Evolutionary conservation across 2,329 filamentous ascomycete species (phyloP).

Genomic region (Botrytis deweyae): DNA sequence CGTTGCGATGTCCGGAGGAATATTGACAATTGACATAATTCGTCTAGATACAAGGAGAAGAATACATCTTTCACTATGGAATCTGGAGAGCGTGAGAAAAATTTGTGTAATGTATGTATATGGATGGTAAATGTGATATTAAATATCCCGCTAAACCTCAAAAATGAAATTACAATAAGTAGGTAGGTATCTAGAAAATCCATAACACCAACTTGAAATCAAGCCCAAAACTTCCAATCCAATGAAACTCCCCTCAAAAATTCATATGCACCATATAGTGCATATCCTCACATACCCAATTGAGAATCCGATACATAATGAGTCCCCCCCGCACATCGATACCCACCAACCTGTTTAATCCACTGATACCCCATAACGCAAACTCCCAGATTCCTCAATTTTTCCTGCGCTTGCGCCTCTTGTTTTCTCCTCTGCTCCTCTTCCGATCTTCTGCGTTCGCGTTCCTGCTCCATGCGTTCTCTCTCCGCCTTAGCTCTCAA

Average conservation of each 20-base stretch:
- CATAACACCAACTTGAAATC: neutral
- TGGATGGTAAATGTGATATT: neutral
- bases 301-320: slow-evolving; percentile 53
- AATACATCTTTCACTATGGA: neutral
- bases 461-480: slow-evolving; percentile 36
- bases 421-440: slow-evolving; percentile 44
- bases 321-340: slow-evolving; percentile 59
- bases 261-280: too few species aligned
- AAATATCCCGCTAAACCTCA: too few species aligned
- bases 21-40: too few species aligned
- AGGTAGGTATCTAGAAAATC: neutral
- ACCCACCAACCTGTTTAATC: slow-evolving; percentile 60
- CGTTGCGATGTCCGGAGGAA: neutral
- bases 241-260: neutral
- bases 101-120: too few species aligned
- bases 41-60: too few species aligned
- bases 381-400: slow-evolving; percentile 51
- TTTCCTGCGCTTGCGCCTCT: slow-evolving; percentile 46
- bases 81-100: neutral
- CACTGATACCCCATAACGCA: slow-evolving; percentile 60
- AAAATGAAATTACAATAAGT: neutral
- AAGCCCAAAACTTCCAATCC: neutral
- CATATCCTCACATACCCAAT: slow-evolving; percentile 27
- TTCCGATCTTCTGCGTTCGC: slow-evolving; percentile 42
- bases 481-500: slow-evolving; percentile 37